These are phyloP conservation scores for Orbilia blumenaviensis DNA, from an alignment of 2,329 filamentous ascomycete species.

Conservation along the genomic window DNA sequence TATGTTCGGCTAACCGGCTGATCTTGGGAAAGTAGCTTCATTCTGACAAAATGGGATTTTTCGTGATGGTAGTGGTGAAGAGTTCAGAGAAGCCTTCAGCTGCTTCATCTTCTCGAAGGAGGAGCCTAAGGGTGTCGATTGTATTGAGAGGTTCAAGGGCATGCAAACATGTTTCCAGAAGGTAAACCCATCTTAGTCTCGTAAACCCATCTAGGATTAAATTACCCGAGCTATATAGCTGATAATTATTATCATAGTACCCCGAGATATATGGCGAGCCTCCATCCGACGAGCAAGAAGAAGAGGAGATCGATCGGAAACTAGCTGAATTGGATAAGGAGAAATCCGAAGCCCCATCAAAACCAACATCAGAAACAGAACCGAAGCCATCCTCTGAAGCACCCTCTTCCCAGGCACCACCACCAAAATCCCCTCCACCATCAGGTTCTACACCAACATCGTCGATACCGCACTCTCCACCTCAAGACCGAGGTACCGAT, in stretches of 20 bases:
- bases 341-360: neutral
- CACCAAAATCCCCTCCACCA: neutral
- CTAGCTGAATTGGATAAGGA: constrained; percentile 38
- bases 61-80: constrained; percentile 69
- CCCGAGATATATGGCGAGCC: constrained; percentile 95
- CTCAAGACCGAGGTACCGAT: constrained; percentile 32
- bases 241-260: constrained; percentile 63
- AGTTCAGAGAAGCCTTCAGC: constrained; percentile 95
- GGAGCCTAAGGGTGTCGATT: constrained; percentile 97
- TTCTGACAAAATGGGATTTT: neutral
- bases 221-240: too few relatives aligned
- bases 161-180: constrained; percentile 98
- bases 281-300: constrained; percentile 76
- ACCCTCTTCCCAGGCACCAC: neutral
- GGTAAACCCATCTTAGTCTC: too few relatives aligned
- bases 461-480: constrained; percentile 40
- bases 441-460: constrained; percentile 13
- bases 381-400: neutral
- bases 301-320: constrained; percentile 58
- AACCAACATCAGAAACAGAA: neutral
- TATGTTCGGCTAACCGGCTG: neutral
- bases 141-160: constrained; percentile 96
- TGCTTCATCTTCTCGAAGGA: constrained; percentile 96
- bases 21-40: neutral
- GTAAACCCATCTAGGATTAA: too few relatives aligned